phyloP scores from a whole-genome alignment of 164 flowering plant species.

The Stephania cephalantha region DNA sequence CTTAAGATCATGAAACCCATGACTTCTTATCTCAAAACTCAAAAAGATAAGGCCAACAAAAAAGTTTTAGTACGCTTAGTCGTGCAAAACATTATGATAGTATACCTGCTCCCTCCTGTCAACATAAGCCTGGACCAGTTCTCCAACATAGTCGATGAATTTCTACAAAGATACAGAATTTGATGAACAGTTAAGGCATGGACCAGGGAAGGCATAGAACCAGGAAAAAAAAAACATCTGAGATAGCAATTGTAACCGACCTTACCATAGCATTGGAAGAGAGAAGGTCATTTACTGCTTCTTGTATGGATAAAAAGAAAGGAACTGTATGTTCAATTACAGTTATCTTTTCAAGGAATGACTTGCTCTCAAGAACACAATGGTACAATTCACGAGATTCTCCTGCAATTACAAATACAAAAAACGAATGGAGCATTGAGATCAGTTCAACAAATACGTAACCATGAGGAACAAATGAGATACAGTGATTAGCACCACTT shows the following conservation, averaged over 20 bases:
- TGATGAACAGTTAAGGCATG: background rate
- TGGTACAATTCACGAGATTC: conserved; percentile 85
- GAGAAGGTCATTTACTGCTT: conserved; percentile 86
- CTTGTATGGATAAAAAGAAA: conserved; percentile 84
- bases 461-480: background rate
- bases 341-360: conserved; percentile 96
- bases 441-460: background rate
- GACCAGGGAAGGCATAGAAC: background rate
- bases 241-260: conserved; percentile 16
- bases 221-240: background rate
- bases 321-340: conserved; percentile 96
- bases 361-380: conserved; percentile 93
- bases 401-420: conserved; percentile 39
- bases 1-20: background rate
- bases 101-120: conserved; percentile 97
- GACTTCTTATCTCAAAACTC: background rate
- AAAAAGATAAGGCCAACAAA: background rate
- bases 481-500: background rate
- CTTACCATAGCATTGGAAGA: conserved; percentile 90
- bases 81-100: background rate
- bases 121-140: conserved; percentile 85
- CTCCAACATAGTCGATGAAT: conserved; percentile 91
- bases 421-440: background rate
- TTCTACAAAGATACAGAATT: conserved; percentile 33
- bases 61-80: background rate